phyloP scores from a whole-genome alignment of 305 asterid species.

The Fraxinus albicans region DNA sequence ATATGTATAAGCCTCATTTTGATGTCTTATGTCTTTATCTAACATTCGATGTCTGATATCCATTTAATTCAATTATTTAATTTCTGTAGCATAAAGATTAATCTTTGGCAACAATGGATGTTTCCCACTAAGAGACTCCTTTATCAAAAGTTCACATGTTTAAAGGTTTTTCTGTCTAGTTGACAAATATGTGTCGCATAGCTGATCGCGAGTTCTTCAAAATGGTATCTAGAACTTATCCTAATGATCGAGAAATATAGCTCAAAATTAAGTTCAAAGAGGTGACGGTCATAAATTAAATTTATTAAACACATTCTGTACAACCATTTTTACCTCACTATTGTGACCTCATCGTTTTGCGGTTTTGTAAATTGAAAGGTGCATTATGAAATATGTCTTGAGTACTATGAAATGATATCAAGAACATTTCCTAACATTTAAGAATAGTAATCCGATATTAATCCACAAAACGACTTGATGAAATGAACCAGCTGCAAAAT shows the following conservation, averaged over 20 bases:
- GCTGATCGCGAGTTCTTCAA: no score
- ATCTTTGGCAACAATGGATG: neutral
- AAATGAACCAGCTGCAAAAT: no score
- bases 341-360: neutral
- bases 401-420: neutral
- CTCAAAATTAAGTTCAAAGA: neutral
- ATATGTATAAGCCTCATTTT: no score
- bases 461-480: no score
- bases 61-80: no score
- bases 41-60: no score
- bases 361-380: neutral
- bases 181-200: neutral
- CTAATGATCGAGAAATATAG: neutral
- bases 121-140: neutral
- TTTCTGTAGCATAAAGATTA: neutral
- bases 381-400: neutral
- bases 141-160: neutral
- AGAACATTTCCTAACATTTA: neutral
- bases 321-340: neutral
- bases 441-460: neutral
- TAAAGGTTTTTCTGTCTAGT: neutral
- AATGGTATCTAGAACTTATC: neutral
- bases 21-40: no score
- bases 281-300: neutral
- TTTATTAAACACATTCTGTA: no score